phyloP scores from a whole-genome alignment of 2,329 filamentous ascomycete genomes.

The Biscogniauxia marginata region DNA sequence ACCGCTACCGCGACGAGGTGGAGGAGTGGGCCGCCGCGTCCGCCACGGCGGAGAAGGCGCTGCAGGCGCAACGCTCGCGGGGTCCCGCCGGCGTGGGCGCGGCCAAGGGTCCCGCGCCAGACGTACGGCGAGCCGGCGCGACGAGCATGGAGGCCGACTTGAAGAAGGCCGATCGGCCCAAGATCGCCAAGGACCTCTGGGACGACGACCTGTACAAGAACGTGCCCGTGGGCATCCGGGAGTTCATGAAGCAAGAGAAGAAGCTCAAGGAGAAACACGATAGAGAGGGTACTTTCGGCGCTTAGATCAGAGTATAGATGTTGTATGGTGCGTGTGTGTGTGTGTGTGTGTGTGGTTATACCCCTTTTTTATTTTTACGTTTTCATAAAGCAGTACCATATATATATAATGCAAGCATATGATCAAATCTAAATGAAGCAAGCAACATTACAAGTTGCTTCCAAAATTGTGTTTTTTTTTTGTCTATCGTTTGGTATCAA shows the following conservation, averaged over 20 bases:
- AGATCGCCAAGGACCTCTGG: constrained; percentile 52
- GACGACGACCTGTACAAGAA: constrained; percentile 71
- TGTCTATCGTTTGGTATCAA: not conserved
- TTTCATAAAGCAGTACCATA: no score
- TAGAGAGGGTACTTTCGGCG: constrained; percentile 50
- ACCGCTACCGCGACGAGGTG: constrained; percentile 84
- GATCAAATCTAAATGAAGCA: no score
- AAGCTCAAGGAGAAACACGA: constrained; percentile 73
- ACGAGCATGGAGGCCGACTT: constrained; percentile 51
- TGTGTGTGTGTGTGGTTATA: no score
- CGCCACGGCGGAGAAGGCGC: constrained; percentile 58
- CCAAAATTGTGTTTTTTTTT: constrained; percentile 3
- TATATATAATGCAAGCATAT: no score
- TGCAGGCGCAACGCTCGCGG: constrained; percentile 39
- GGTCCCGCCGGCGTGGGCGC: constrained; percentile 6
- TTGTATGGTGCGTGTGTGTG: not conserved
- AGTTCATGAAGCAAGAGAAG: constrained; percentile 98
- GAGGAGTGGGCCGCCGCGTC: constrained; percentile 78
- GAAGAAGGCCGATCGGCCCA: constrained; percentile 37
- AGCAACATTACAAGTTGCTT: not conserved
- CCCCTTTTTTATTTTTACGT: no score
- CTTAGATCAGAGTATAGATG: constrained; percentile 33
- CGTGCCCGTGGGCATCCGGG: constrained; percentile 87
- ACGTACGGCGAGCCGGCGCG: no score
- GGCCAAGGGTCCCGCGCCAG: no score